Base-by-base conservation (phyloP, 495 filamentous ascomycete genomes). In the Neurospora sp. region DNA sequence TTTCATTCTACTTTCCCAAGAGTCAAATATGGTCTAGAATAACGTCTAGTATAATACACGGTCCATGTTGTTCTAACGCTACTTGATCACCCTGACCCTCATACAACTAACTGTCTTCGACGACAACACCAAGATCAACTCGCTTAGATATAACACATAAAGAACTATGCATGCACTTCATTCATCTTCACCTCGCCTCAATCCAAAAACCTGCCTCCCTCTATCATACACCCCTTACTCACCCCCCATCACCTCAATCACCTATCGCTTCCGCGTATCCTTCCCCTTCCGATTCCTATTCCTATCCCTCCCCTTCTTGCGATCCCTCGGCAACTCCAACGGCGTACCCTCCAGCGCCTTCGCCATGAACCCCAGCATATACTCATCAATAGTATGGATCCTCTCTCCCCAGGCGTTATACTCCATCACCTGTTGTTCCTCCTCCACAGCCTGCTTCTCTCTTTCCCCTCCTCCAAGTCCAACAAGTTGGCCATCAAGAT, bases 291-390 rank as follows among this genome's bases (percentile, higher is more conserved):
- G 14, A 66, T 66, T 59, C 48, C 48, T 20, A 59, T 59, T 78
- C 44, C 82, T 84, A 70, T 95, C 93, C 75, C 90, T 91, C 70
- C 91, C 92, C 82, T 92, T 94, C 82, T 92, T 96, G 66, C 89
- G 92, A 77, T 94, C 93, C 75, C 86, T 87, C 5, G 94, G 93
- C 71, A 93, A 86, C 73, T 93, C 90, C 69, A 97, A 85, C 38
- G 92, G 90, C 72, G 94, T 90, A 72, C 92, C 89, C 76, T 91
- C 89, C 69, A 96, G 85, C 79, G 94, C 89, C 84, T 86, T 89
- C 73, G 92, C 86, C 88, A 96, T 91, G 73, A 88, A 89, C 38
- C 85, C 83, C 71, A 98, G 82, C 88, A 98, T 93, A 78, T 93
- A 97, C 53, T 95, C 92, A 77, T 99, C 95, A 38, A 96, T 87